These are phyloP conservation scores for Phytophthora pinifolia DNA, from an alignment of 352 stramenopile genomes.

Conservation along the genomic window DNA sequence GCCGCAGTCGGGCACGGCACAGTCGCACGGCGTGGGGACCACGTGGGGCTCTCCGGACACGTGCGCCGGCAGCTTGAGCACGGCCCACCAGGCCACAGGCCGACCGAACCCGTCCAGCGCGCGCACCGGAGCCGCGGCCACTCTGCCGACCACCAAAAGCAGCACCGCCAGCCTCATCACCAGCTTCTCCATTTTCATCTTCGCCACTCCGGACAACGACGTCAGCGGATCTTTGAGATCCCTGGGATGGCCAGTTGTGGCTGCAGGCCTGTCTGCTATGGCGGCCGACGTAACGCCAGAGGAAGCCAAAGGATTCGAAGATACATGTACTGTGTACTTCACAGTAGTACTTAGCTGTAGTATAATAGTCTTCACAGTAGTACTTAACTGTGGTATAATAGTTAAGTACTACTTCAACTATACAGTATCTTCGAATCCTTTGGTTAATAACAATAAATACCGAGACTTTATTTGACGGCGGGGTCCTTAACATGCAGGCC, in stretches of 20 bases:
- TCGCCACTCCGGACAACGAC: background rate
- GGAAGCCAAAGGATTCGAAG: background rate
- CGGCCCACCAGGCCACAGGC: slow-evolving; percentile 71
- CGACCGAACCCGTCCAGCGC: slow-evolving; percentile 61
- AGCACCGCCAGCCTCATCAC: slow-evolving; percentile 11
- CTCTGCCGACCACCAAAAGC: slow-evolving; percentile 17
- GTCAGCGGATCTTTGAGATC: no score
- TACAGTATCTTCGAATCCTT: no score
- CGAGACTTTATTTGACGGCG: slow-evolving; percentile 40
- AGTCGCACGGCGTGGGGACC: slow-evolving; percentile 66
- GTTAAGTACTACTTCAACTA: no score
- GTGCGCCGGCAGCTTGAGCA: slow-evolving; percentile 71
- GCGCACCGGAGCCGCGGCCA: slow-evolving; percentile 18
- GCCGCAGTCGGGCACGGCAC: slow-evolving; percentile 49
- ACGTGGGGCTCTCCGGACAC: slow-evolving; percentile 26
- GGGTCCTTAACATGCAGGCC: slow-evolving; percentile 29
- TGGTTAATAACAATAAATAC: slow-evolving; percentile 60
- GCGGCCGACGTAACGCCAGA: no score
- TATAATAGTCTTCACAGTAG: no score
- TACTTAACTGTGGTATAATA: no score
- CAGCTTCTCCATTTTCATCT: background rate
- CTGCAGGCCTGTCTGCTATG: no score
- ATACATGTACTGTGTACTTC: no score
- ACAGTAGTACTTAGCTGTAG: no score
- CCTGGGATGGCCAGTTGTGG: no score